Evolutionary conservation across 441 rosid species (phyloP).

Genomic region (Eruca vesicaria): DNA sequence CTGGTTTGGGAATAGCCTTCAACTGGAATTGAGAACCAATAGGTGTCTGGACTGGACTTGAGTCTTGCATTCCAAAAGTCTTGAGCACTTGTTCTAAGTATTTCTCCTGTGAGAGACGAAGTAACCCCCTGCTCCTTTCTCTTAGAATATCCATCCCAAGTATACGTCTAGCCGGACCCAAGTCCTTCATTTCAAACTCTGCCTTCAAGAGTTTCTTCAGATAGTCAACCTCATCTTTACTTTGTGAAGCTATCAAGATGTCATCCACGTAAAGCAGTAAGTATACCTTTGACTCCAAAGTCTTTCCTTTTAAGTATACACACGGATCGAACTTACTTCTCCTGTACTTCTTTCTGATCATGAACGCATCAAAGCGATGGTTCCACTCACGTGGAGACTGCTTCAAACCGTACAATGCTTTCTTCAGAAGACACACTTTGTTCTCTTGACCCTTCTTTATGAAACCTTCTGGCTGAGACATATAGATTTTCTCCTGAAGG

Average conservation of each 20-base stretch:
- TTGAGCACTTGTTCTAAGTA: background rate
- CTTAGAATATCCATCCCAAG: background rate
- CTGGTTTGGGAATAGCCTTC: background rate
- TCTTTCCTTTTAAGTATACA: background rate
- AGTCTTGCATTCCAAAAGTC: background rate
- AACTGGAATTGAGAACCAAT: background rate
- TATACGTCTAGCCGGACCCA: background rate
- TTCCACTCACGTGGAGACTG: background rate
- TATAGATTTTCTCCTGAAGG: background rate
- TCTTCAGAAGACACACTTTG: background rate
- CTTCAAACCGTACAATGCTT: background rate
- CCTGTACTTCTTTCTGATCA: background rate
- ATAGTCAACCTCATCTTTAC: background rate
- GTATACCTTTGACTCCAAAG: background rate
- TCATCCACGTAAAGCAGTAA: background rate
- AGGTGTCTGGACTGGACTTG: background rate
- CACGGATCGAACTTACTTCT: background rate
- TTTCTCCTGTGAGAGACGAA: background rate
- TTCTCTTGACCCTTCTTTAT: background rate
- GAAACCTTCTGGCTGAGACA: background rate
- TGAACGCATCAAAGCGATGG: background rate
- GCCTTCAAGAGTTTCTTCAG: background rate
- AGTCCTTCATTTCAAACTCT: background rate
- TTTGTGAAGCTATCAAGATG: background rate
- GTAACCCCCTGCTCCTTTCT: background rate